Evolutionary conservation across 1,284 basidiomycete species (phyloP), one percentile per base, ranked within the genome.

Genomic region (Fereydounia khargensis): DNA sequence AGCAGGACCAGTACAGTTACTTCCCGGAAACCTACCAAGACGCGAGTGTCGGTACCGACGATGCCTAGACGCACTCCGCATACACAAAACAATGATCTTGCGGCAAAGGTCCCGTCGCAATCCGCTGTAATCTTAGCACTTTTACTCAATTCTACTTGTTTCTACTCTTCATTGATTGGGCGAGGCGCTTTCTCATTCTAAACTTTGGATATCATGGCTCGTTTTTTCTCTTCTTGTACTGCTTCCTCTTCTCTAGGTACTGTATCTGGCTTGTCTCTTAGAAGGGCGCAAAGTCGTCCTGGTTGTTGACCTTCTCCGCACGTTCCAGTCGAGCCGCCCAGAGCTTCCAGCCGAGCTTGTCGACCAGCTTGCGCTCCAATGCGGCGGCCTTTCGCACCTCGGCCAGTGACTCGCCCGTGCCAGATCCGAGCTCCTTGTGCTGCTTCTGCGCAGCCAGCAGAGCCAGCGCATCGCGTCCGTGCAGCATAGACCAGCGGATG

Each of bases 371-470:
- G 11, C 42, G 27, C 39, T 75, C 64, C 18, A 72, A 45, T 25
- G 44, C 59, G 8, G 46, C 44, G 1, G 62, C 43, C 41, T 63
- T 58, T 18, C 58, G 59, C 30, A 70, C 35, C 49, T 74, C 73
- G 24, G 57, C 59, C n/a, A 56, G 22, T 9, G 39, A 49, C 20
- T 65, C 62, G 6, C 34, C 21, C 4, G 54, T 59, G 10, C 69
- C 72, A 1, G 47, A 50, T 13, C 68, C 68, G 2, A 65, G 32
- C 20, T 76, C 74, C 45, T 73, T 68, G 48, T 71, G 43, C 11
- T 68, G 44, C 50, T 73, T 74, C 14, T 60, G 54, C 3, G 65
- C 49, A 0, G 49, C 34, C 31, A 52, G 52, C 13, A 77, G 52
- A 3, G 76, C 74, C 11, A 60, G 42, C 2, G 64, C 6, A 25